phyloP scores from a whole-genome alignment of 176 grass and related monocot genomes.

The Aegilops speltoides region DNA sequence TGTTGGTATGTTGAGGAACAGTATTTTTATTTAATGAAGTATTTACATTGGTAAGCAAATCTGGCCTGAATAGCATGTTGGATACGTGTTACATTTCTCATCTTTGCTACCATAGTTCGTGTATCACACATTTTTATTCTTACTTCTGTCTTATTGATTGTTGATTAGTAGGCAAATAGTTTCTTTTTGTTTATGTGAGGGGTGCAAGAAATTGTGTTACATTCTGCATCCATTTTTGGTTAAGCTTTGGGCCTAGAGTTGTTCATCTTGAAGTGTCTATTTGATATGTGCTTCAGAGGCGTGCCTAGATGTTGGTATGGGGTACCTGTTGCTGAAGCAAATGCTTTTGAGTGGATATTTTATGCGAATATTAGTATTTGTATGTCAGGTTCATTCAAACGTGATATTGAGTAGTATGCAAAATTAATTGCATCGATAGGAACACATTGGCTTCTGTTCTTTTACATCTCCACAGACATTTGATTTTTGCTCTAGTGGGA shows the following conservation, averaged over 20 bases:
- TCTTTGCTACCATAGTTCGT: too few species aligned
- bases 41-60: too few species aligned
- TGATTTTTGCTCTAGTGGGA: neutral
- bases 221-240: neutral
- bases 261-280: slow-evolving; percentile 33
- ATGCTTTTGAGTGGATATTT: slow-evolving; percentile 81
- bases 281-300: slow-evolving; percentile 60
- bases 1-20: too few species aligned
- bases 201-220: too few species aligned
- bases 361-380: neutral
- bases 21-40: too few species aligned
- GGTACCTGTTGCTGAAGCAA: slow-evolving; percentile 71
- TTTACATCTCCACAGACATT: neutral
- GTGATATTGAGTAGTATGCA: neutral
- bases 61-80: too few species aligned
- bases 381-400: neutral
- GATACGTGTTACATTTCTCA: too few species aligned
- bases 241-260: neutral
- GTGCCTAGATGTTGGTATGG: slow-evolving; percentile 94
- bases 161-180: too few species aligned
- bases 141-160: too few species aligned
- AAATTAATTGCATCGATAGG: neutral
- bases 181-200: too few species aligned
- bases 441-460: slow-evolving; percentile 5
- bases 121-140: too few species aligned